phyloP scores from a whole-genome alignment of 441 rosid genomes.

The Capsella rubella region DNA sequence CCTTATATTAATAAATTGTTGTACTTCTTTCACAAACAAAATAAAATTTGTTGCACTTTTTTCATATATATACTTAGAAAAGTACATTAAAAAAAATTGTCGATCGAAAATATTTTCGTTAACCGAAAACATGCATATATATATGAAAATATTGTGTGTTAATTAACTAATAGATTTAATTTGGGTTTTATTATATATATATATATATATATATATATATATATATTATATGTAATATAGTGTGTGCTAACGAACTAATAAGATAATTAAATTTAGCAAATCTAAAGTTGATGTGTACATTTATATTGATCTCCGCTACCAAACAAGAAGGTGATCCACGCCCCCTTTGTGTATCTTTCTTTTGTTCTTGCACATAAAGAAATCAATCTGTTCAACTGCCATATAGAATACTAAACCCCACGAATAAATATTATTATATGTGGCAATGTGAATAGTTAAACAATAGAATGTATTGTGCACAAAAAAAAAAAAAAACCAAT shows the following conservation, averaged over 20 bases:
- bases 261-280: conserved; percentile 3
- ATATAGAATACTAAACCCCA: conserved; percentile 26
- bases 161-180: background rate
- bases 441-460: background rate
- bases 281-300: conserved; percentile 25
- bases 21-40: background rate
- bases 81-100: no score
- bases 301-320: conserved; percentile 18
- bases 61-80: no score
- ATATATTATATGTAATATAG: background rate
- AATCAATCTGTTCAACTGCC: conserved; percentile 28
- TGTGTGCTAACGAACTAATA: background rate
- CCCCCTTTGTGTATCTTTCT: conserved; percentile 9
- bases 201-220: no score
- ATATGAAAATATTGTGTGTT: background rate
- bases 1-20: conserved; percentile 7
- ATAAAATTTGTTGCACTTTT: no score
- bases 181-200: no score
- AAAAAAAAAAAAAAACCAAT: background rate
- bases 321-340: conserved; percentile 41
- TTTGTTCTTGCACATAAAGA: conserved; percentile 30
- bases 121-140: background rate
- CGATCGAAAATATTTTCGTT: background rate
- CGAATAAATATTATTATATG: conserved; percentile 18
- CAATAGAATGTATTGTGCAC: background rate